phyloP scores from a whole-genome alignment of 148 eudicot genomes.

The Diospyros lotus region DNA sequence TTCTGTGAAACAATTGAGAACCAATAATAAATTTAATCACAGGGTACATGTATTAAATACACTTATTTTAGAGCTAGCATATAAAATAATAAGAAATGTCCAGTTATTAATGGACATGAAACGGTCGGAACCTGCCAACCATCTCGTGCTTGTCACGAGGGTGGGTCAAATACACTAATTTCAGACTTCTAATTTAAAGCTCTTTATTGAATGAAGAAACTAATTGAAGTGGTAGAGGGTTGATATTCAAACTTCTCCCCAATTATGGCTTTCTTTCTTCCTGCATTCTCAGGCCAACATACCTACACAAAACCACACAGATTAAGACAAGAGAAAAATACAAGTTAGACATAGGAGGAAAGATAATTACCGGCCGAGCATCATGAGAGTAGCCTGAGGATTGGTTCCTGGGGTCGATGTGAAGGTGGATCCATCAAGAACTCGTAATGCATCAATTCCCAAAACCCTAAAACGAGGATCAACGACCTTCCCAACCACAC shows the following conservation, averaged over 20 bases:
- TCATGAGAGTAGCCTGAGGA: constrained; percentile 22
- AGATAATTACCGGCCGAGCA: constrained; percentile 18
- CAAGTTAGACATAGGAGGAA: too few relatives aligned
- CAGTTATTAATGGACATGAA: too few relatives aligned
- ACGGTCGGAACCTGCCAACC: too few relatives aligned
- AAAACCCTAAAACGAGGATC: constrained; percentile 12
- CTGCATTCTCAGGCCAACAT: constrained; percentile 10
- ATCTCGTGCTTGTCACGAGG: too few relatives aligned
- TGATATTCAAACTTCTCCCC: too few relatives aligned
- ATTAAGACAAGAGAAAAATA: not conserved
- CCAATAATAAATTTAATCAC: too few relatives aligned
- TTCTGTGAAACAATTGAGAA: too few relatives aligned
- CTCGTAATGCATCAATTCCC: constrained; percentile 13
- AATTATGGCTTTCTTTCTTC: constrained; percentile 3
- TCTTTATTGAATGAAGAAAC: not conserved
- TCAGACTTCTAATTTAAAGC: too few relatives aligned
- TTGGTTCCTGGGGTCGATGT: constrained; percentile 19
- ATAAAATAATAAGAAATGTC: too few relatives aligned
- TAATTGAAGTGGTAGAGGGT: not conserved
- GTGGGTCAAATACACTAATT: too few relatives aligned
- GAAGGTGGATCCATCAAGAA: constrained; percentile 19
- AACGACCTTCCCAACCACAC: constrained; percentile 16
- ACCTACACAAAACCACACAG: not conserved
- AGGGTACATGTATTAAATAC: too few relatives aligned
- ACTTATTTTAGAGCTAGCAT: too few relatives aligned